Base-by-base conservation (phyloP, 2,329 filamentous ascomycete species). In the Fusarium clavum region DNA sequence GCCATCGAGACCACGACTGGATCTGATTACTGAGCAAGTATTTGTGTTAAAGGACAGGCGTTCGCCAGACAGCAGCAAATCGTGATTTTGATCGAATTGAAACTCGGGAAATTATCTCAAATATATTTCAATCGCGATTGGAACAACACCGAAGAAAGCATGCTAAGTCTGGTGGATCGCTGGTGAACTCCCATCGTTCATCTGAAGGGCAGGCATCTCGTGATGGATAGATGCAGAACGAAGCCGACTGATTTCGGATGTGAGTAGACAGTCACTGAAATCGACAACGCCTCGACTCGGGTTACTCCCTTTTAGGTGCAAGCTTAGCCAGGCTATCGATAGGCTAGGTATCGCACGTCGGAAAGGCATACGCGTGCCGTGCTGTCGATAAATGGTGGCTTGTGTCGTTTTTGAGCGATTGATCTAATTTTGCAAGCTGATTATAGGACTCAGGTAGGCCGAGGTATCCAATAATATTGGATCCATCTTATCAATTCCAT, bases 181-280 rank as follows among this genome's bases (percentile, higher is more conserved):
- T 38, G 34, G 18, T 12, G 18, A 38, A 38, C 22, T 34, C 24
- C n/a, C 24, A 27, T 27, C 32, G 12, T 32, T 20, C 20, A 47
- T 55, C 45, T 40, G 34, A 51, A 58, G 45, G 52, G 57, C 43
- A 53, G 44, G 45, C 49, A 57, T 63, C 41, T 41, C n/a, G 29
- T 43, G 58, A 22, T 44, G 44, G n/a, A 11, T 10, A 24, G 20
- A 29, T 16, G 52, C 30, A 11, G 16, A 45, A 54, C n/a, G 40
- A 32, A 43, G 55, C 51, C 64, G 67, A 61, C 18, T 38, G 41
- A 43, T 65, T 25, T 61, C 62, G 44, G 55, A 18, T 34, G 14
- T 14, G 38, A 64, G n/a, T 47, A 43, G n/a, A 25, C 24, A 43
- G 4, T 30, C 16, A 8, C 27, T 53, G 13, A 34, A 34, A 59